Percentiles rank a stretch among this genome's conserved stretches.
phyloP scores from a whole-genome alignment of 2,329 filamentous ascomycete species.

The Fusarium sp. region DNA sequence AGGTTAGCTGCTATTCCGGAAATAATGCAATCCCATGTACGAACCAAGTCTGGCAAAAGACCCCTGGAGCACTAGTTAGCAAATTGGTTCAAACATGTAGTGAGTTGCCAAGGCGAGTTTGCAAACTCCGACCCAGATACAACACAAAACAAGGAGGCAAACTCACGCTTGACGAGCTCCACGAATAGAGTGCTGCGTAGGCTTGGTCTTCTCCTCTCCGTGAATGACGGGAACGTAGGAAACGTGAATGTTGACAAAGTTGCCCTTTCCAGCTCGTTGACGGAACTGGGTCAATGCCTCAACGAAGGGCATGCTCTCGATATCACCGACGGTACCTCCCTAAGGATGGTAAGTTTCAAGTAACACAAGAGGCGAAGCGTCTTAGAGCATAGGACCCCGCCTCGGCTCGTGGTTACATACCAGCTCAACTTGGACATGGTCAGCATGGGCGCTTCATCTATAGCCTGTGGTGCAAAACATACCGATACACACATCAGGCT shows the following conservation, averaged over 20 bases:
- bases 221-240: slow-evolving; percentile 81
- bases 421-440: slow-evolving; percentile 21
- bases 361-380: background rate
- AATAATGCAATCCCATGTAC: background rate
- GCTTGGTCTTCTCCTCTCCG: slow-evolving; percentile 93
- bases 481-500: slow-evolving; percentile 93
- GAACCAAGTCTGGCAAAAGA: background rate
- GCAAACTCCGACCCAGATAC: background rate
- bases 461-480: slow-evolving; percentile 53
- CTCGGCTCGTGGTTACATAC: slow-evolving; percentile 1
- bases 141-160: background rate
- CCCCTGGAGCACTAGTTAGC: background rate
- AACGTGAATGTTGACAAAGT: slow-evolving; percentile 91
- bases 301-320: slow-evolving; percentile 89
- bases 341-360: slow-evolving; percentile 14
- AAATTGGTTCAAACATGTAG: background rate
- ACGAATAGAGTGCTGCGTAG: slow-evolving; percentile 91
- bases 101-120: background rate
- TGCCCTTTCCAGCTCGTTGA: slow-evolving; percentile 77
- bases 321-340: slow-evolving; percentile 80
- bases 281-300: slow-evolving; percentile 80
- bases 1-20: background rate
- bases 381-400: background rate
- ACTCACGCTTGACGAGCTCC: slow-evolving; percentile 55
- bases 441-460: background rate